These are phyloP conservation scores for Moesziomyces parantarcticus DNA, from an alignment of 1,284 basidiomycete genomes.

Conservation along the genomic window DNA sequence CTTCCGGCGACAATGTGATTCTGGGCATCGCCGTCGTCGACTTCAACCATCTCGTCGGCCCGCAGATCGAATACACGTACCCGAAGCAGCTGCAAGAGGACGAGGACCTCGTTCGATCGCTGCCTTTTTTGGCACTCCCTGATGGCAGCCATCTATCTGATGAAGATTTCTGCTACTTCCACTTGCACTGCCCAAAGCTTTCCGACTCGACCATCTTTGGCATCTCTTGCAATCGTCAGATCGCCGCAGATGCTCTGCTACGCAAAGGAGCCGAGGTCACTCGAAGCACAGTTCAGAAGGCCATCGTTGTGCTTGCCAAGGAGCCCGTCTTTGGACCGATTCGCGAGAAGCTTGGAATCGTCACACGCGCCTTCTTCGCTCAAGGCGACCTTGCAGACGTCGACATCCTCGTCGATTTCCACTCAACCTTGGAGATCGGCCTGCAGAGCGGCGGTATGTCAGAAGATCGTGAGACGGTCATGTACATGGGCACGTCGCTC, in stretches of 20 bases:
- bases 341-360: constrained; percentile 92
- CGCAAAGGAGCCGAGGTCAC: constrained; percentile 88
- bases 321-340: constrained; percentile 68
- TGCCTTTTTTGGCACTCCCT: constrained; percentile 96
- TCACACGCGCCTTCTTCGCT: constrained; percentile 73
- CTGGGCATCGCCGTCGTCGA: constrained; percentile 66
- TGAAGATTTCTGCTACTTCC: constrained; percentile 98
- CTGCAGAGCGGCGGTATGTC: constrained; percentile 51
- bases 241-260: constrained; percentile 82
- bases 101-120: constrained; percentile 68
- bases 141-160: constrained; percentile 93
- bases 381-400: constrained; percentile 64
- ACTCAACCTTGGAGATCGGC: constrained; percentile 64
- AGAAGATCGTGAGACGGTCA: constrained; percentile 55
- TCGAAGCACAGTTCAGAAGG: constrained; percentile 95
- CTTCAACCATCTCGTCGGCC: constrained; percentile 66
- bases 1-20: constrained; percentile 35
- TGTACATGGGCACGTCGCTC: constrained; percentile 92
- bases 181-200: constrained; percentile 71
- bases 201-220: constrained; percentile 51
- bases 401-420: constrained; percentile 66
- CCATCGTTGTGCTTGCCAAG: constrained; percentile 89
- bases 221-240: constrained; percentile 83
- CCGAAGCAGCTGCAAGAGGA: constrained; percentile 58
- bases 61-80: constrained; percentile 64